These are phyloP conservation scores for Podospora conica DNA, from an alignment of 495 filamentous ascomycete species.

Conservation along the genomic window DNA sequence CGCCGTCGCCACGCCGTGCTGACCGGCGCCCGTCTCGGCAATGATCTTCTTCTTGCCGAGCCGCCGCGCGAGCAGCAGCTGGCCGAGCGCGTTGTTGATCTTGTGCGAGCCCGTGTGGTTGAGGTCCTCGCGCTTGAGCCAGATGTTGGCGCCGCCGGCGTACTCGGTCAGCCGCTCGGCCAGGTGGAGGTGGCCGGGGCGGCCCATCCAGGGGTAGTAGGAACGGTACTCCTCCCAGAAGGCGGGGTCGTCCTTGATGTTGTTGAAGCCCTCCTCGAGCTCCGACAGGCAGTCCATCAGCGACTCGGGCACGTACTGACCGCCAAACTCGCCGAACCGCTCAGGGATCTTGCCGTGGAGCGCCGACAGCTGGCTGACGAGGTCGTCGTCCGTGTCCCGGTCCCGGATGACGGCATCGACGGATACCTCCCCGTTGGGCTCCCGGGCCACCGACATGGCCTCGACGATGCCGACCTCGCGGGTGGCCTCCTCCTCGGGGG, in stretches of 20 bases:
- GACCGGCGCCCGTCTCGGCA: constrained; percentile 92
- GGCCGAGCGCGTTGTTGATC: constrained; percentile 94
- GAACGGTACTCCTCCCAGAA: constrained; percentile 98
- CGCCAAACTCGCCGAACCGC: constrained; percentile 93
- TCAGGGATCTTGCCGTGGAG: constrained; percentile 59
- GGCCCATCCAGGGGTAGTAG: constrained; percentile 97
- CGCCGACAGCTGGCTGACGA: constrained; percentile 40
- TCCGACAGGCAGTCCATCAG: constrained; percentile 94
- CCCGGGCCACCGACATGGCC: constrained; percentile 49
- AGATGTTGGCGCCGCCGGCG: constrained; percentile 87
- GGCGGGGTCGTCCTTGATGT: constrained; percentile 71
- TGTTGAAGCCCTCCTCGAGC: constrained; percentile 86
- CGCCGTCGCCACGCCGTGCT: constrained; percentile 92
- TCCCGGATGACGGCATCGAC: constrained; percentile 43
- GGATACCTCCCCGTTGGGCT: constrained; percentile 48
- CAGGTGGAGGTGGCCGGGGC: constrained; percentile 83
- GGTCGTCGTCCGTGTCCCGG: constrained; percentile 37
- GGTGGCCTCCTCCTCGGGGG: constrained; percentile 41
- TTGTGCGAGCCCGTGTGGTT: constrained; percentile 88
- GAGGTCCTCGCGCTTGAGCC: constrained; percentile 90
- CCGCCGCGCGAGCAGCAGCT: constrained; percentile 72
- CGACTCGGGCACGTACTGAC: constrained; percentile 97
- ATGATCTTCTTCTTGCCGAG: constrained; percentile 92
- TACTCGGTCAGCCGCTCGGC: constrained; percentile 83
- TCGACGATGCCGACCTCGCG: constrained; percentile 60